Base-by-base conservation (phyloP, 768 basidiomycete genomes). In the Amanita pallidorosea region DNA sequence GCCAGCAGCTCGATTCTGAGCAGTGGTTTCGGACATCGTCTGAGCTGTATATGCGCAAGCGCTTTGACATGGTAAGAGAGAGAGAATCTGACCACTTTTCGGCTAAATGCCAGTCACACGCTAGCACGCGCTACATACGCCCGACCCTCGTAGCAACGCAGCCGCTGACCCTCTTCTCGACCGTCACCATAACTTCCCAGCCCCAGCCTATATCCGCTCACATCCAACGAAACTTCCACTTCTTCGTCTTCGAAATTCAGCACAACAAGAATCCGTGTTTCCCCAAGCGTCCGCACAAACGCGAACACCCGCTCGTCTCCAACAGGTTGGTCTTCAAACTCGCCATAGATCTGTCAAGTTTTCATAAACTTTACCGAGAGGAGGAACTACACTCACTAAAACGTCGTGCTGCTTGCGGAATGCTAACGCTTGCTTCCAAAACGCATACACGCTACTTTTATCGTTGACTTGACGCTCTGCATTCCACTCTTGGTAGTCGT, bases 21-120 rank as follows among this genome's bases (percentile, higher is more conserved):
- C 68, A 73, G 71, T 94, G 90, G 27, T 61, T 60, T 2, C 70
- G 75, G 44, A 94, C 77, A 65, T 94, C 91, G 54, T 87, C 83
- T 34, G 67, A 65, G 2, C 87, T 82, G 67, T 77, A 87, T 55
- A 93, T 85, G 47, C 77, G 79, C 54, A 87, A 70, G 35, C 87
- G 73, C 58, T 81, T 81, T 33, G 81, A 76, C 80, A 86, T 84
- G 64, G 56, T 47, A 53, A 31, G 8, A 18, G 45, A 35, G 25
- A 35, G 27, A 31, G 23, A 29, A 29, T 49, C 47, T 44, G n/a
- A 49, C 46, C 6, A 49, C 31, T 40, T 46, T 38, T 48, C 27
- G 18, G 20, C 4, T 17, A 29, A 51, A 23, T n/a, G n/a, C n/a
- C n/a, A n/a, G n/a, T 15, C 49, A 34, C 35, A 48, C 20, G 47